These are phyloP conservation scores for Laetiporus sulphureus DNA, from an alignment of 1,284 basidiomycete genomes.

Conservation along the genomic window DNA sequence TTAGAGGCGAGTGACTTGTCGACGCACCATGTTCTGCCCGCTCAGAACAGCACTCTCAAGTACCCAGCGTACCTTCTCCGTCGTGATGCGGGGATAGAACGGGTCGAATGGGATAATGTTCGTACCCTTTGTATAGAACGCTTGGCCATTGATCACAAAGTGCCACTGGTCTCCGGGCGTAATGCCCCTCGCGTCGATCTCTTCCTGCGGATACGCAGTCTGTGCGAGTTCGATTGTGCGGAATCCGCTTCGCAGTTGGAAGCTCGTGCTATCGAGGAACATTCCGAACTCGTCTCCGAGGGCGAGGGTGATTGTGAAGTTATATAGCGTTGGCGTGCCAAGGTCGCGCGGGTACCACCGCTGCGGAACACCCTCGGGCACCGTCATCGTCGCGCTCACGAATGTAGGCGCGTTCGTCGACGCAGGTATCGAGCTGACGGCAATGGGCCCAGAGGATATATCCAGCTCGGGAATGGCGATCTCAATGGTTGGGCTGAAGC, in stretches of 20 bases:
- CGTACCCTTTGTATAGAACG: conserved; percentile 48
- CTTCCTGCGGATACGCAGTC: conserved; percentile 37
- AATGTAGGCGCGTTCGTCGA: conserved; percentile 31
- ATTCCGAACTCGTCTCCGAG: conserved; percentile 9
- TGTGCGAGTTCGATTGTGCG: conserved; percentile 49
- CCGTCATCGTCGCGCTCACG: conserved; percentile 37
- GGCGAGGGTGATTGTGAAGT: conserved; percentile 34
- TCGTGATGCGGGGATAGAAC: conserved; percentile 46
- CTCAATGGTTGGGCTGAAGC: conserved; percentile 30
- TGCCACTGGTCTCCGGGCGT: conserved; percentile 56
- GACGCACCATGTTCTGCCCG: conserved; percentile 52
- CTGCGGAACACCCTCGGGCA: conserved; percentile 39
- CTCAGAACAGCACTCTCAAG: conserved; percentile 47
- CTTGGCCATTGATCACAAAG: conserved; percentile 50
- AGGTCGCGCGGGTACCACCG: conserved; percentile 53
- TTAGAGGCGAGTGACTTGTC: neutral
- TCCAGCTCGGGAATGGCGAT: conserved; percentile 43
- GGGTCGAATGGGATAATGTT: conserved; percentile 58
- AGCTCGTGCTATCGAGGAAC: conserved; percentile 13
- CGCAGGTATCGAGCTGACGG: conserved; percentile 24
- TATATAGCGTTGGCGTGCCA: conserved; percentile 47
- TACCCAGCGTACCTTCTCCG: conserved; percentile 48
- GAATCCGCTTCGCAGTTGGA: conserved; percentile 46
- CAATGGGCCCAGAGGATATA: conserved; percentile 26
- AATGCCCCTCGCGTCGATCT: conserved; percentile 40